A percentile compares a stretch with the other conserved stretches of the same genome.
phyloP scores from a whole-genome alignment of 2,329 filamentous ascomycete species.

The Phaeosphaeriaceae sp. region DNA sequence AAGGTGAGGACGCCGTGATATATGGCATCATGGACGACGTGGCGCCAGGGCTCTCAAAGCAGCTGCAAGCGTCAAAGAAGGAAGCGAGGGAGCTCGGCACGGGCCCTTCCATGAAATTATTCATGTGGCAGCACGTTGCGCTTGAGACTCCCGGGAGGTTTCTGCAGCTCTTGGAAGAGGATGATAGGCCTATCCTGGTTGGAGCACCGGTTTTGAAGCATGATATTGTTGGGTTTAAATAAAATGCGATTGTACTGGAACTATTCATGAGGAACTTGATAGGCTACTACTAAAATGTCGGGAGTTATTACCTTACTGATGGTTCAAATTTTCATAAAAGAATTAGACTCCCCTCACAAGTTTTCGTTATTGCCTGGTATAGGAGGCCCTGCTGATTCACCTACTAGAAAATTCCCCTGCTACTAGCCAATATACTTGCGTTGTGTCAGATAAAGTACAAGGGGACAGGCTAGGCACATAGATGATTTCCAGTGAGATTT shows the following conservation, averaged over 20 bases:
- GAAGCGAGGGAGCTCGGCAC: constrained; percentile 6
- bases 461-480: no score
- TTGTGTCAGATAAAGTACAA: no score
- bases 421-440: no score
- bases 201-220: neutral
- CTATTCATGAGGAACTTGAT: no score
- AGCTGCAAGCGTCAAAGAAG: constrained; percentile 4
- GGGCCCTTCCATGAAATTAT: constrained; percentile 4
- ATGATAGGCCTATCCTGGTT: neutral
- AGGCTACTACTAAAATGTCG: no score
- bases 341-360: no score
- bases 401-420: no score
- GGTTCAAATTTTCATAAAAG: no score
- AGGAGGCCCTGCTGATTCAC: no score
- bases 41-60: constrained; percentile 2
- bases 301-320: no score
- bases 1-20: constrained; percentile 5
- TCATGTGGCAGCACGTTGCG: constrained; percentile 9
- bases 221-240: neutral
- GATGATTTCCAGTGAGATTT: no score
- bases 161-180: neutral
- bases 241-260: neutral
- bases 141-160: constrained; percentile 3
- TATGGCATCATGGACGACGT: constrained; percentile 3
- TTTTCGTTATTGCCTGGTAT: no score